A percentile compares a stretch with the other conserved stretches of the same genome.
phyloP scores from a whole-genome alignment of 169 alveolate species.

The Cryptosporidium ubiquitum region DNA sequence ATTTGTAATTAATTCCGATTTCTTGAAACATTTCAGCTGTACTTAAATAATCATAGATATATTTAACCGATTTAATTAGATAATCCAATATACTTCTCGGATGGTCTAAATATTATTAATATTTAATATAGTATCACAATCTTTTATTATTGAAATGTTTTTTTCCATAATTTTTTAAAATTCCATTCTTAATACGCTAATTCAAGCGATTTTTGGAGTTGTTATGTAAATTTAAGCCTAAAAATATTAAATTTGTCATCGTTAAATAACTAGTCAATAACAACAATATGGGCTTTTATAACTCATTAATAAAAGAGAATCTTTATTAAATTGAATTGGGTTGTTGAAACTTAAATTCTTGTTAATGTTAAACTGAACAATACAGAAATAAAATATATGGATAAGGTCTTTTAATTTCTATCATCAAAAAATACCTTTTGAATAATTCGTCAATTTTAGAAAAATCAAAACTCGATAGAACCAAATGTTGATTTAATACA shows the following conservation, averaged over 20 bases:
- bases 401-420: slow-evolving; percentile 17
- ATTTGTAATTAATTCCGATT: neutral
- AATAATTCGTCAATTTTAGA: neutral
- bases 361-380: neutral
- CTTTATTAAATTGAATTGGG: neutral
- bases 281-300: neutral
- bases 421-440: neutral
- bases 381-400: neutral
- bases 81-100: neutral
- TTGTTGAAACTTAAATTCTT: neutral
- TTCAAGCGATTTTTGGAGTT: neutral
- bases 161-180: slow-evolving; percentile 8
- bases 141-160: neutral
- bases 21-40: too few species aligned
- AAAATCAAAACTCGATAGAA: neutral
- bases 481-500: slow-evolving; percentile 5
- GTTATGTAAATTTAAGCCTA: slow-evolving; percentile 5
- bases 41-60: neutral
- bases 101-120: neutral
- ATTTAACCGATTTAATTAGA: neutral
- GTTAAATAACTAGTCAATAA: slow-evolving; percentile 4
- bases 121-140: neutral
- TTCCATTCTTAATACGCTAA: neutral
- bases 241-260: neutral
- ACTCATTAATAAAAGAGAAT: neutral